Evolutionary conservation across 192 early-diverging fungal genomes (phyloP).

Genomic region (Mortierella claussenii): DNA sequence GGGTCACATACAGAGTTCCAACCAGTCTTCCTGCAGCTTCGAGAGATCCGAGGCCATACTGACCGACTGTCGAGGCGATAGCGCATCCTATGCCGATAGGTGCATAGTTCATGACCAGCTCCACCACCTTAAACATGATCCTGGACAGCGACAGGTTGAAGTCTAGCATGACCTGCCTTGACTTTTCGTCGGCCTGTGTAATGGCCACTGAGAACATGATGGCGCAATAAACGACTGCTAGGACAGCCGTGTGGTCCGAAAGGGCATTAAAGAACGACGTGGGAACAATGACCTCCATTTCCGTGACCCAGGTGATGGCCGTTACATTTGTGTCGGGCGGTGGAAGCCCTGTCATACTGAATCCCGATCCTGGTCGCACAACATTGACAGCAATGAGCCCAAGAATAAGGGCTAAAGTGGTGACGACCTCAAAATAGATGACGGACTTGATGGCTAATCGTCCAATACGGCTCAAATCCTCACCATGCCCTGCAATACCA

Average conservation of each 20-base stretch:
- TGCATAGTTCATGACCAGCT: slow-evolving; percentile 68
- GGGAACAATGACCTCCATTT: slow-evolving; percentile 69
- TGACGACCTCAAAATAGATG: slow-evolving; percentile 70
- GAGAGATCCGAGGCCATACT: slow-evolving; percentile 65
- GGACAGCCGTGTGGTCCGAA: slow-evolving; percentile 42
- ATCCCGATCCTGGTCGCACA: slow-evolving; percentile 66
- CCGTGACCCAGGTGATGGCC: slow-evolving; percentile 58
- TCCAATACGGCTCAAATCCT: slow-evolving; percentile 66
- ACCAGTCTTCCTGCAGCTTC: slow-evolving; percentile 70
- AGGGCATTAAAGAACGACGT: slow-evolving; percentile 67
- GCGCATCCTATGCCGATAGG: slow-evolving; percentile 73
- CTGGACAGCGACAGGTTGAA: slow-evolving; percentile 62
- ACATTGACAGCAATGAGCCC: slow-evolving; percentile 71
- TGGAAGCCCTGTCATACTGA: slow-evolving; percentile 23
- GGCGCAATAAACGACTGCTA: slow-evolving; percentile 71
- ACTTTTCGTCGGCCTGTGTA: slow-evolving; percentile 49
- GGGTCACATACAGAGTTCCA: slow-evolving; percentile 62
- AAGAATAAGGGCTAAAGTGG: slow-evolving; percentile 68
- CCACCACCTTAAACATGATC: slow-evolving; percentile 70
- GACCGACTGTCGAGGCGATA: slow-evolving; percentile 68
- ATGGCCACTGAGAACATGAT: slow-evolving; percentile 69
- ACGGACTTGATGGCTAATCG: slow-evolving; percentile 71
- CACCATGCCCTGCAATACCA: slow-evolving; percentile 74
- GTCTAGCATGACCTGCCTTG: slow-evolving; percentile 59
- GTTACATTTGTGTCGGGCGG: slow-evolving; percentile 3